Evolutionary conservation across 495 filamentous ascomycete genomes (phyloP).

Genomic region (Lasiosphaeris hirsuta): DNA sequence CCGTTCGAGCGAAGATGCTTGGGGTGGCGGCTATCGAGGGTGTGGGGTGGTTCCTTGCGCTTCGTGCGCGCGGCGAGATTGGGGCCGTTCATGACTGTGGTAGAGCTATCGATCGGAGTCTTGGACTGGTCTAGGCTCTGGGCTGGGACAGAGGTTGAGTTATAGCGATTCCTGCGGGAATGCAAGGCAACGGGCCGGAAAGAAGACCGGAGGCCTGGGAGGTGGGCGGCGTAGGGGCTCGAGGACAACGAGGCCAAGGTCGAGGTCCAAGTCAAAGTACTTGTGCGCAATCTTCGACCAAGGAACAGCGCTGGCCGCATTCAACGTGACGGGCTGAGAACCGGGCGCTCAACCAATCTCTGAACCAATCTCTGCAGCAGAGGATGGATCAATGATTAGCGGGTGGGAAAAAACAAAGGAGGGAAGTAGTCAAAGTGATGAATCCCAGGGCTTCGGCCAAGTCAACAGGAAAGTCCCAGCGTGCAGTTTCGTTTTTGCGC

Average conservation of each 20-base stretch:
- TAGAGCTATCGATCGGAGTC: background rate
- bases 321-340: constrained; percentile 12
- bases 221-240: background rate
- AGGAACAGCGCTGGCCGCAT: constrained; percentile 22
- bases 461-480: too few species aligned
- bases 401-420: too few species aligned
- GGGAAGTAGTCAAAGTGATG: too few species aligned
- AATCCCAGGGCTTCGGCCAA: too few species aligned
- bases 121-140: background rate
- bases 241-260: background rate
- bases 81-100: constrained; percentile 41
- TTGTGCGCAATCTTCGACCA: constrained; percentile 20
- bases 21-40: constrained; percentile 40
- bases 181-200: background rate
- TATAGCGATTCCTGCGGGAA: background rate
- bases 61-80: constrained; percentile 40
- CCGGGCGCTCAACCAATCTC: constrained; percentile 3
- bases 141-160: background rate
- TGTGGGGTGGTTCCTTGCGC: constrained; percentile 46
- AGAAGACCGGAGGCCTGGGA: too few species aligned
- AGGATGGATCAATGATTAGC: too few species aligned
- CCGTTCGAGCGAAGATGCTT: constrained; percentile 51
- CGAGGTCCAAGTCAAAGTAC: background rate
- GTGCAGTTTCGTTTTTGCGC: too few species aligned
- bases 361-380: too few species aligned